A percentile compares a stretch with the other conserved stretches of the same genome.
These are phyloP conservation scores for Aspergillus saccharolyticus DNA, from an alignment of 495 filamentous ascomycete species.

Conservation along the genomic window DNA sequence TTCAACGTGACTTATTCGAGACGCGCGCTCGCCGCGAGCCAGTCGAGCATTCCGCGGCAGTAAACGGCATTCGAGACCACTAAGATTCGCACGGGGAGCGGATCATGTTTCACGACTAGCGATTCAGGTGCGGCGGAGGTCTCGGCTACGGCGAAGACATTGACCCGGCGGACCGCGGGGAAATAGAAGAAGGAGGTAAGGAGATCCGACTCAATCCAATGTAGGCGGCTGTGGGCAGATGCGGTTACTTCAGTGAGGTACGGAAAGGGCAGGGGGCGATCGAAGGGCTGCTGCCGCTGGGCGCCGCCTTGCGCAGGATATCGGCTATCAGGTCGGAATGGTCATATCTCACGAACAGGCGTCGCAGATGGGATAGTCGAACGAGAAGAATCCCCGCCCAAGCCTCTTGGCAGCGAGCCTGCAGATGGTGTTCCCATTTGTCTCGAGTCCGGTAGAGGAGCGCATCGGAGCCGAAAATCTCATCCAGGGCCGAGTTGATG, in stretches of 20 bases:
- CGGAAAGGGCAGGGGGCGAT: background rate
- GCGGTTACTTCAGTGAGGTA: background rate
- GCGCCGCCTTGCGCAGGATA: background rate
- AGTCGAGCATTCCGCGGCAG: constrained; percentile 3
- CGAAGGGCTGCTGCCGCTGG: background rate
- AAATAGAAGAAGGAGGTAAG: constrained; percentile 3
- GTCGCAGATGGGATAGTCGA: background rate
- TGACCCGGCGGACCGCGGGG: background rate
- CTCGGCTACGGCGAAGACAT: background rate
- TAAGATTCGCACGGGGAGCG: background rate
- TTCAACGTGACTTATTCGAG: background rate
- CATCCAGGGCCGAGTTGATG: background rate
- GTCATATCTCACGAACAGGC: background rate
- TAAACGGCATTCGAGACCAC: background rate
- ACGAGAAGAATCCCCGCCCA: background rate
- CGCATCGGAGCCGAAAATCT: background rate
- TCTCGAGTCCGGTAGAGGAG: background rate
- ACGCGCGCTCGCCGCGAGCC: background rate
- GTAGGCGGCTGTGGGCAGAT: background rate
- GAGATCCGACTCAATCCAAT: background rate
- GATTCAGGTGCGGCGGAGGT: background rate
- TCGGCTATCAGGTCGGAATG: background rate
- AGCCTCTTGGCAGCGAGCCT: background rate
- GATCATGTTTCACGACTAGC: background rate
- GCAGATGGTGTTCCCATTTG: background rate